phyloP scores from a whole-genome alignment of 805 yeast species.

The Torulaspora indica region DNA sequence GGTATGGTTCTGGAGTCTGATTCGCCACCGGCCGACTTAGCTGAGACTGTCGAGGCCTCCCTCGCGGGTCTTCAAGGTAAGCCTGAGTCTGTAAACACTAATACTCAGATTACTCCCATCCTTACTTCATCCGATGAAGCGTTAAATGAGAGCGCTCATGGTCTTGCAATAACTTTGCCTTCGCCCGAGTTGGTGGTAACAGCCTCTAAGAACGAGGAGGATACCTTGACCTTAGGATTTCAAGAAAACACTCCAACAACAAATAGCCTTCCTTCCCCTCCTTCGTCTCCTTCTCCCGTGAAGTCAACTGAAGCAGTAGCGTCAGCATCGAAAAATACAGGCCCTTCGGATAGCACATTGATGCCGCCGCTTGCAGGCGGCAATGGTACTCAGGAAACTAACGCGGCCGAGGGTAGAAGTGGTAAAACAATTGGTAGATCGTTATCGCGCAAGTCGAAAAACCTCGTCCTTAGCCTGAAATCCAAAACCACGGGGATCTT shows the following conservation, averaged over 20 bases:
- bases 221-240: conserved; percentile 13
- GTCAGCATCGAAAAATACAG: background rate
- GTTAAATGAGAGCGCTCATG: background rate
- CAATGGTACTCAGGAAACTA: background rate
- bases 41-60: background rate
- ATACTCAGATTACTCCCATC: no score
- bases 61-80: background rate
- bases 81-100: no score
- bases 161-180: conserved; percentile 13
- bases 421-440: conserved; percentile 30
- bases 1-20: conserved; percentile 17
- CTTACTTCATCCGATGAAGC: conserved; percentile 1
- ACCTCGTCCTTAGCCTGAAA: conserved; percentile 25
- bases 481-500: conserved; percentile 17
- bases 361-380: background rate
- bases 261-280: background rate
- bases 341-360: background rate
- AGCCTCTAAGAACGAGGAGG: conserved; percentile 10
- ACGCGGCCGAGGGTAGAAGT: conserved; percentile 10
- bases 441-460: conserved; percentile 34
- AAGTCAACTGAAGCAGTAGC: background rate
- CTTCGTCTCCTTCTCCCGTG: background rate
- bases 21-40: background rate
- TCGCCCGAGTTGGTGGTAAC: background rate
- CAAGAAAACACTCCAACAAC: conserved; percentile 2